Evolutionary conservation across 139 green algal genomes (phyloP), one percentile per base, ranked within the genome.

Genomic region (Auxenochlorella protothecoides): DNA sequence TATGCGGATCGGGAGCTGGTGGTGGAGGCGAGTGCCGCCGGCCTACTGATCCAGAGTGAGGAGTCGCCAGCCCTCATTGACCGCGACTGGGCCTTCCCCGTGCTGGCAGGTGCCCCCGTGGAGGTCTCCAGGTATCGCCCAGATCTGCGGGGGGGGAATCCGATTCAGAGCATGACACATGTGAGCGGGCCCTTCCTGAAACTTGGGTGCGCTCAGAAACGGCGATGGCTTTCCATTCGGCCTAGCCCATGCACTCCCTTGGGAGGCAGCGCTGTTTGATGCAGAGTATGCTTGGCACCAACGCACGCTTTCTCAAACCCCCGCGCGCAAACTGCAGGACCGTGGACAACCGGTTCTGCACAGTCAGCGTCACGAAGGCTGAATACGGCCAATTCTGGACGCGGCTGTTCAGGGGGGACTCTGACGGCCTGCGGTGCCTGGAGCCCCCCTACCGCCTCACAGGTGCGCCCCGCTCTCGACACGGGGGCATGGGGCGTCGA

Each of bases 371-470:
- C 5, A 71, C 67, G 3, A 93, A 93, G 65, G 71, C 55, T 2
- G 63, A 81, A 53, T 59, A 62, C 27, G 85, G 85, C 0, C 12
- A 84, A 65, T 59, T 61, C 0, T 92, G 85, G 87, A 68, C 52
- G 54, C 62, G 73, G 16, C 66, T 89, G 60, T 93, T 93, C 61
- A 53, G 72, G 6, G 88, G 88, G 5, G 88, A 93, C 73, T 74
- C 59, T 16, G 72, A 89, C 56, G 81, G 78, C 3, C 74, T 53
- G 6, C 76, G 86, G 54, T 87, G 81, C 78, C 67, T 91, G 67
- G 15, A 83, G 55, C 75, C 79, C 0, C 75, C 77, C 15, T 89
- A 87, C 76, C 73, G 44, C 2, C 44, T 90, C 6, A 72, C 77
- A 74, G 74, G 80, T 79, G 53, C 52, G 27, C 27, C 27, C 27